phyloP scores from a whole-genome alignment of 1,139 yeast genomes.

The Saccharomyces hybrid region DNA sequence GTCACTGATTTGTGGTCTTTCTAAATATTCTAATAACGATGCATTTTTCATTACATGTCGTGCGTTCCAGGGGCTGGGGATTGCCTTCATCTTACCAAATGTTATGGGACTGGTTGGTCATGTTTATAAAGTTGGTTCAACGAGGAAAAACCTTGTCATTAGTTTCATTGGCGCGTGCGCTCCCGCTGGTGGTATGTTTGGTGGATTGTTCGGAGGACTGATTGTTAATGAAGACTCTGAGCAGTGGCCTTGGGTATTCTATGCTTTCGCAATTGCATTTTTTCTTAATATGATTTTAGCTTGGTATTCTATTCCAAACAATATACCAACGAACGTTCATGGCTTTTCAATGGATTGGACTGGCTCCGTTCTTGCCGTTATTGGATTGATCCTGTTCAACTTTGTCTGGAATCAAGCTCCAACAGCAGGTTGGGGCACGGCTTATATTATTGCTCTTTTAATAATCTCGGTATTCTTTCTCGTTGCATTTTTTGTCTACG shows the following conservation, averaged over 20 bases:
- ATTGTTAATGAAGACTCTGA: conserved; percentile 35
- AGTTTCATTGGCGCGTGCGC: conserved; percentile 48
- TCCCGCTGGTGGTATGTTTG: conserved; percentile 47
- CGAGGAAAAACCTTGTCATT: conserved; percentile 43
- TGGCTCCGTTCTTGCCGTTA: conserved; percentile 42
- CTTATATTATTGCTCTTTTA: conserved; percentile 39
- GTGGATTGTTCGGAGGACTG: conserved; percentile 43
- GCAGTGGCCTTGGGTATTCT: conserved; percentile 49
- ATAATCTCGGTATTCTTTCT: conserved; percentile 33
- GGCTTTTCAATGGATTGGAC: conserved; percentile 35
- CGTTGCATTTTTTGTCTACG: conserved; percentile 24
- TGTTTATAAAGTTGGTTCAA: conserved; percentile 38
- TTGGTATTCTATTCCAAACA: conserved; percentile 35
- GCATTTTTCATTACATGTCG: conserved; percentile 44
- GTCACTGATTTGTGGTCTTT: conserved; percentile 42
- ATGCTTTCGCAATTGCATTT: conserved; percentile 37
- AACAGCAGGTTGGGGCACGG: conserved; percentile 41
- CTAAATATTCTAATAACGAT: conserved; percentile 38
- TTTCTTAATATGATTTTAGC: conserved; percentile 31
- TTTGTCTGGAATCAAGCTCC: conserved; percentile 53
- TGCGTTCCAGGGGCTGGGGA: conserved; percentile 51
- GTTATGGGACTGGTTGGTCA: conserved; percentile 46
- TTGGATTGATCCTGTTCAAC: conserved; percentile 42
- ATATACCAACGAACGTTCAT: conserved; percentile 20
- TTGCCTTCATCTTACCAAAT: conserved; percentile 46